Evolutionary conservation across 768 basidiomycete species (phyloP), one percentile per base, ranked within the genome.

Genomic region (Amanita pallidorosea): DNA sequence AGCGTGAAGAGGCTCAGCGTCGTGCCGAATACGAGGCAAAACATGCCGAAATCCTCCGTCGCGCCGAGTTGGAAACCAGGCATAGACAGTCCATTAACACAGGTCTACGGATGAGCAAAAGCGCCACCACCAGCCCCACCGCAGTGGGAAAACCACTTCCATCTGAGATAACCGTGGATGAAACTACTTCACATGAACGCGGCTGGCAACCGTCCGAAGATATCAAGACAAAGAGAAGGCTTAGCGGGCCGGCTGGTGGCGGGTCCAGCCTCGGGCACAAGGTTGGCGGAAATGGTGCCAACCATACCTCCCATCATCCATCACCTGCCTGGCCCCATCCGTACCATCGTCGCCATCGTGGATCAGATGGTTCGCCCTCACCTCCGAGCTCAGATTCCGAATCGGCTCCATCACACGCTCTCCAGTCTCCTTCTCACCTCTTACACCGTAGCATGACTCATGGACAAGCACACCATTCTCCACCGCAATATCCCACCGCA

Each of bases 11-110:
- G 64, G 85, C 89, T 3, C 65, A 82, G 29, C 75, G 91, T 17
- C 74, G 91, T 33, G 90, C 88, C n/a, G 86, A 91, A 61, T 95
- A 84, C 66, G 88, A 92, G 62, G 76, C 82, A 8, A 72, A 79
- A 8, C 85, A 83, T 60, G 82, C 85, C 15, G 85, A 85, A 49
- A 77, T 76, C 11, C 60, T 76, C 33, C 70, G 73, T 27, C 74
- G 89, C 29, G 90, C 89, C 11, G 88, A 92, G 64, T 81, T 77
- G 61, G 80, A 87, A 59, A 69, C 79, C 40, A 76, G 81, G 46
- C 74, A 77, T 51, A 58, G 58, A 36, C 57, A 60, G 57, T 63
- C 49, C 48, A 57, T 45, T 57, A 55, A 52, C 59, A 54, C 47
- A 34, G 58, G 57, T 42, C 48, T 42, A n/a, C 61, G 62, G 17